Base-by-base conservation (phyloP, 164 flowering plant genomes). In the Tetracentron sinense region DNA sequence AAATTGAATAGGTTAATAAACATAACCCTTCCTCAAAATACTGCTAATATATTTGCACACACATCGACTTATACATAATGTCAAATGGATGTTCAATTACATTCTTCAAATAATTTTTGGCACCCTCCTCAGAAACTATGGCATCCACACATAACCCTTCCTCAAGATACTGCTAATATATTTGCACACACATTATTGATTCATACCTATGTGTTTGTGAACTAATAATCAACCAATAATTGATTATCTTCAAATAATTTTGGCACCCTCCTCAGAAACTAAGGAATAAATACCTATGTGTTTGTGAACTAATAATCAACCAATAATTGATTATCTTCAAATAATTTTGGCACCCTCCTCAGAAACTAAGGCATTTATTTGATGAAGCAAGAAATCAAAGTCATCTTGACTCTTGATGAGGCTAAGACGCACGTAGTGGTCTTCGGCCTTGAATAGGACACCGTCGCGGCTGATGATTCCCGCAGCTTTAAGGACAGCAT, bases 401-500 rank as follows among this genome's bases (percentile, higher is more conserved):
- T 79, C 78, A 61, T 83, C 83, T 47, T 76, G 62, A 44, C 69
- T 65, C 68, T 66, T 75, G 46, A 81, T 46, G 51, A 87, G 79
- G 69, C 89, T 83, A 27, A 89, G 81, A 1, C 90, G 79, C 0
- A 79, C 81, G 64, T 75, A 79, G 6, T 79, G 76, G 17, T 47
- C 65, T 19, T 71, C 89, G 17, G 71, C 81, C 23, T 64, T 25
- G 44, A 78, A 87, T 2, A 3, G 0, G 7, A 42, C 62, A 3
- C 92, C 96, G 12, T 1, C 7, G 3, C 85, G 81, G 25, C 96
- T 84, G 19, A 72, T 75, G 42, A 89, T 77, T 5, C 77, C 74
- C 1, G 77, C 88, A 27, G 65, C 75, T 62, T 47, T 64, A 2
- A 89, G 77, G 16, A 85, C 84, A 35, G 46, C 74, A 27, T 17